Evolutionary conservation across 768 basidiomycete genomes (phyloP).

Genomic region (Leccinum sublutescens): DNA sequence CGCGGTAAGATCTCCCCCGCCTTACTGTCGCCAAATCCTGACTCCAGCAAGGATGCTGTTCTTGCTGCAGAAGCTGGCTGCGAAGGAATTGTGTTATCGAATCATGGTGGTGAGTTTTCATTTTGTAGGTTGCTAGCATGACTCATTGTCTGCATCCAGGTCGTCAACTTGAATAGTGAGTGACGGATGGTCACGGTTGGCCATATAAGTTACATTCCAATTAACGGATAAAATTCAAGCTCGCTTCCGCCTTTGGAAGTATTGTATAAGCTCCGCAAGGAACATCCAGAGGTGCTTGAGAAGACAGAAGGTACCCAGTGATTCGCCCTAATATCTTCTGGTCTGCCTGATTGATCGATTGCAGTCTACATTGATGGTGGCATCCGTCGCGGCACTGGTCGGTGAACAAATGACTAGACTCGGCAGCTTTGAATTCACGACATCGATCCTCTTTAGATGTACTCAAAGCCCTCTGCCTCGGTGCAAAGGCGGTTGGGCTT

Average conservation of each 20-base stretch:
- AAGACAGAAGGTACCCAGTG: conserved; percentile 58
- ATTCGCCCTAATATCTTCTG: background rate
- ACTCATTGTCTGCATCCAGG: conserved; percentile 34
- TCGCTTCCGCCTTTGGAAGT: conserved; percentile 78
- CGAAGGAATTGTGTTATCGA: conserved; percentile 85
- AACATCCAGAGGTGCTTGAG: conserved; percentile 72
- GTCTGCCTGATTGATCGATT: conserved; percentile 4
- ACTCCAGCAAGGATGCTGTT: conserved; percentile 66
- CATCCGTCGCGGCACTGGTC: conserved; percentile 74
- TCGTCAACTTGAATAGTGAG: conserved; percentile 80
- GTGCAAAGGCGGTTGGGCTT: conserved; percentile 83
- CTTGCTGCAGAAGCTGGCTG: conserved; percentile 81
- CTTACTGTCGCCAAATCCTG: conserved; percentile 1
- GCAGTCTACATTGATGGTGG: conserved; percentile 83
- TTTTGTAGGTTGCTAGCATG: background rate
- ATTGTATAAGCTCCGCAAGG: conserved; percentile 66
- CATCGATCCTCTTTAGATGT: conserved; percentile 49
- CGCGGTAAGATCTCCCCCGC: conserved; percentile 38
- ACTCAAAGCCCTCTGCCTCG: conserved; percentile 86
- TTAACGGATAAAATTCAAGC: conserved; percentile 37
- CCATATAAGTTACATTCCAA: background rate
- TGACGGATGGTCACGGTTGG: background rate
- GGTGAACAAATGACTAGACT: conserved; percentile 12
- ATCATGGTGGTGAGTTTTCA: conserved; percentile 72
- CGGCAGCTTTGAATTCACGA: background rate